phyloP scores from a whole-genome alignment of 257 asterid species.

The Rehmannia glutinosa region DNA sequence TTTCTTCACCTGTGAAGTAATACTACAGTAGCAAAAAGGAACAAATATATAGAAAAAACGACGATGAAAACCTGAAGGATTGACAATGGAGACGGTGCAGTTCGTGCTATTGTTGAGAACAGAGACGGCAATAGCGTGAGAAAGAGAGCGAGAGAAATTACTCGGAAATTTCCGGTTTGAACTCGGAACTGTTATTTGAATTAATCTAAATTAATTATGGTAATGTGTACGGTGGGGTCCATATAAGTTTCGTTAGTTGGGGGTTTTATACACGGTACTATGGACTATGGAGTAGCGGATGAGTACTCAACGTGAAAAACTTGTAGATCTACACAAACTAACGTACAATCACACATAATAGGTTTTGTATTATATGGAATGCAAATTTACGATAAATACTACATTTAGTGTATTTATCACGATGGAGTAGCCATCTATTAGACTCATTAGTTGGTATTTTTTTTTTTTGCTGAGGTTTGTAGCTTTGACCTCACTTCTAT shows the following conservation, averaged over 20 bases:
- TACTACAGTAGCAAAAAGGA: neutral
- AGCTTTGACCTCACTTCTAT: no score
- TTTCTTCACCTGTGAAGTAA: neutral
- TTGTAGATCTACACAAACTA: no score
- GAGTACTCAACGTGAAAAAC: no score
- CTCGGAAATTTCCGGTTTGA: conserved; percentile 14
- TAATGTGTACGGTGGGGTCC: conserved; percentile 1
- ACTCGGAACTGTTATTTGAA: neutral
- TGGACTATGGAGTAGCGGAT: no score
- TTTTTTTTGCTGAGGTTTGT: no score
- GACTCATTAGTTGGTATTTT: no score
- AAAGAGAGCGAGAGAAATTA: conserved; percentile 7
- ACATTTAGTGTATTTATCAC: no score
- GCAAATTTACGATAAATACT: no score
- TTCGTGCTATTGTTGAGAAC: neutral
- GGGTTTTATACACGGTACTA: no score
- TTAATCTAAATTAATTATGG: neutral
- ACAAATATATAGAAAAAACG: neutral
- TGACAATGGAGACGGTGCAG: conserved; percentile 1
- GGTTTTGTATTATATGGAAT: no score
- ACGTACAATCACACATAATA: no score
- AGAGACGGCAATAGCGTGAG: conserved; percentile 1
- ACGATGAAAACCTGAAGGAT: neutral
- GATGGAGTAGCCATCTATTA: no score
- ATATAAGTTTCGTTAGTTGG: neutral